A percentile compares a stretch with the other conserved stretches of the same genome.
phyloP scores from a whole-genome alignment of 306 rosid genomes.

The Benincasa hispida region DNA sequence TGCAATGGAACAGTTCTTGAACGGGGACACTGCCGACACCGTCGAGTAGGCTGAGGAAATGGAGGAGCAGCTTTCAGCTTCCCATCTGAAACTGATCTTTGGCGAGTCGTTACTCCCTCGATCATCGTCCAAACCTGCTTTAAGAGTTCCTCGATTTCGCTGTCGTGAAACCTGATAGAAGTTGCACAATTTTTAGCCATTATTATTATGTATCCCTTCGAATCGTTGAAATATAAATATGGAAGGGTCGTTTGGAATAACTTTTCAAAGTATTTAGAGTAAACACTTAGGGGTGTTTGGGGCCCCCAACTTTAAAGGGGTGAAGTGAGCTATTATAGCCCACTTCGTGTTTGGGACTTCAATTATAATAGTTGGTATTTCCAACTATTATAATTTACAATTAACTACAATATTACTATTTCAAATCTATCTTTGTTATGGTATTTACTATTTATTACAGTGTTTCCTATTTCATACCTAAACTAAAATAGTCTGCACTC shows the following conservation, averaged over 20 bases:
- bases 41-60: constrained; percentile 51
- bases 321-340: no score
- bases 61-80: constrained; percentile 63
- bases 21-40: constrained; percentile 37
- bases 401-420: no score
- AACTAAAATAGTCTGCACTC: no score
- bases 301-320: no score
- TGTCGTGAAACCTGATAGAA: constrained; percentile 42
- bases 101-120: constrained; percentile 52
- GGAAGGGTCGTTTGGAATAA: neutral
- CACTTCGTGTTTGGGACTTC: no score
- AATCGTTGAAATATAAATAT: neutral
- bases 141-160: constrained; percentile 38
- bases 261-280: neutral
- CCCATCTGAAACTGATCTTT: constrained; percentile 89
- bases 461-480: no score
- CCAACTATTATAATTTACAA: no score
- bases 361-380: no score
- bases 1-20: constrained; percentile 25
- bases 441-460: no score
- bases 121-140: constrained; percentile 46
- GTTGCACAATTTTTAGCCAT: neutral
- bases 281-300: no score
- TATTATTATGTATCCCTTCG: neutral
- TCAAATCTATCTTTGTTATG: no score